Evolutionary conservation across 1,284 basidiomycete species (phyloP).

Genomic region (Apiotrichum porosum): DNA sequence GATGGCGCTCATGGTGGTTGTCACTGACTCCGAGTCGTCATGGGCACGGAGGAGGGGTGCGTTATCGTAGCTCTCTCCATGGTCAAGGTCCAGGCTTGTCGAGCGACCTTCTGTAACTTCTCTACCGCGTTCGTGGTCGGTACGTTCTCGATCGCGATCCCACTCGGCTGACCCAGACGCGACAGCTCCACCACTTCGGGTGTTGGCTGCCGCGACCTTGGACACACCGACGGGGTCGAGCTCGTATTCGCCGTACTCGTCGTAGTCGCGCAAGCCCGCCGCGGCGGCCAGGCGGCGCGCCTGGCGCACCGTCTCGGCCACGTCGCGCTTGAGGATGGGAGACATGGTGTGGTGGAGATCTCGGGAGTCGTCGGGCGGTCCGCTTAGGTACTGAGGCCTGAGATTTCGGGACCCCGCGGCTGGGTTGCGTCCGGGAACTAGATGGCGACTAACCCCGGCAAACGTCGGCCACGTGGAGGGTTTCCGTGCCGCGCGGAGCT

Average conservation of each 20-base stretch:
- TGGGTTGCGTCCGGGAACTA: too few relatives aligned
- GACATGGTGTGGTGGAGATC: slow-evolving; percentile 29
- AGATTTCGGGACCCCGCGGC: too few relatives aligned
- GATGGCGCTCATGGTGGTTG: slow-evolving; percentile 7
- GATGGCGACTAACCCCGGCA: too few relatives aligned
- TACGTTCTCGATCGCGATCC: too few relatives aligned
- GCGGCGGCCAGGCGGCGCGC: slow-evolving; percentile 38
- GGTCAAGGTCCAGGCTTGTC: not conserved
- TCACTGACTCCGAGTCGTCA: not conserved
- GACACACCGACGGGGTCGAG: slow-evolving; percentile 7
- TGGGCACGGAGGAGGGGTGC: not conserved
- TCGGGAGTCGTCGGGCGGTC: slow-evolving; percentile 1
- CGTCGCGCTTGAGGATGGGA: slow-evolving; percentile 44
- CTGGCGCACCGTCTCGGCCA: slow-evolving; percentile 40
- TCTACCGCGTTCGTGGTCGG: too few relatives aligned
- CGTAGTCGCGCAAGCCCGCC: slow-evolving; percentile 15
- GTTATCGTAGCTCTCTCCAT: not conserved
- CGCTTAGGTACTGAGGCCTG: not conserved
- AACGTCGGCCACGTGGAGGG: too few relatives aligned
- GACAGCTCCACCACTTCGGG: not conserved
- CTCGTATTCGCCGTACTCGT: slow-evolving; percentile 19
- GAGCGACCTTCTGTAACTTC: not conserved
- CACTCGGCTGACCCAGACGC: too few relatives aligned
- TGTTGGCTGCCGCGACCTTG: not conserved
- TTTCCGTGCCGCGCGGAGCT: too few relatives aligned